Percentiles rank a stretch among this genome's conserved stretches.
phyloP scores from a whole-genome alignment of 2,329 filamentous ascomycete species.

The Fusarium avenaceum region DNA sequence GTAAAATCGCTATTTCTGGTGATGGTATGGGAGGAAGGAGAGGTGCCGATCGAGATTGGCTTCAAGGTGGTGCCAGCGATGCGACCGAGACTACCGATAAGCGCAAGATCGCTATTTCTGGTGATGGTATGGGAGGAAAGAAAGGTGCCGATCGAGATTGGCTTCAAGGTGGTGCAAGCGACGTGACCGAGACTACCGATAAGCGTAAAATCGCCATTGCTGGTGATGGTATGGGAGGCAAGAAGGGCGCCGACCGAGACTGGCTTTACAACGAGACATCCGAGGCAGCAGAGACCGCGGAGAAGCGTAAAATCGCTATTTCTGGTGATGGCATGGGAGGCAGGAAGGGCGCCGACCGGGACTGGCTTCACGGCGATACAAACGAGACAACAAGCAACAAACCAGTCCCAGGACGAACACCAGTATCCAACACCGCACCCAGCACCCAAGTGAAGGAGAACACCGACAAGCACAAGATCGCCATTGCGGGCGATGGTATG shows the following conservation, averaged over 20 bases:
- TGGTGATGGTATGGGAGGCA: constrained; percentile 75
- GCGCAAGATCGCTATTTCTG: constrained; percentile 61
- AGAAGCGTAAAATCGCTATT: constrained; percentile 56
- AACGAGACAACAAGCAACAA: constrained; percentile 50
- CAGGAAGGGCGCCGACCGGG: constrained; percentile 64
- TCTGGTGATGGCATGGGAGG: constrained; percentile 76
- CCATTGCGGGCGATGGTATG: constrained; percentile 73
- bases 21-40: constrained; percentile 75
- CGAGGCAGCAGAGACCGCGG: constrained; percentile 41
- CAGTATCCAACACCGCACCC: constrained; percentile 30
- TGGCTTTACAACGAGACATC: constrained; percentile 56
- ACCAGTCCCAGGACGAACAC: constrained; percentile 54
- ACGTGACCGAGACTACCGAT: constrained; percentile 42
- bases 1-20: constrained; percentile 60
- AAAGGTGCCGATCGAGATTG: constrained; percentile 68
- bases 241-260: constrained; percentile 64
- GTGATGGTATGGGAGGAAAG: constrained; percentile 75
- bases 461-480: constrained; percentile 49
- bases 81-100: constrained; percentile 31
- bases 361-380: constrained; percentile 56
- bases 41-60: constrained; percentile 67
- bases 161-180: constrained; percentile 64
- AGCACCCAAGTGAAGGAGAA: constrained; percentile 24
- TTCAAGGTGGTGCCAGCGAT: constrained; percentile 62
- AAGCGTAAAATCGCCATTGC: constrained; percentile 59